Percentiles rank a stretch among this genome's conserved stretches.
Evolutionary conservation across 2,329 filamentous ascomycete genomes (phyloP).

Genomic region (Nothopassalora personata): DNA sequence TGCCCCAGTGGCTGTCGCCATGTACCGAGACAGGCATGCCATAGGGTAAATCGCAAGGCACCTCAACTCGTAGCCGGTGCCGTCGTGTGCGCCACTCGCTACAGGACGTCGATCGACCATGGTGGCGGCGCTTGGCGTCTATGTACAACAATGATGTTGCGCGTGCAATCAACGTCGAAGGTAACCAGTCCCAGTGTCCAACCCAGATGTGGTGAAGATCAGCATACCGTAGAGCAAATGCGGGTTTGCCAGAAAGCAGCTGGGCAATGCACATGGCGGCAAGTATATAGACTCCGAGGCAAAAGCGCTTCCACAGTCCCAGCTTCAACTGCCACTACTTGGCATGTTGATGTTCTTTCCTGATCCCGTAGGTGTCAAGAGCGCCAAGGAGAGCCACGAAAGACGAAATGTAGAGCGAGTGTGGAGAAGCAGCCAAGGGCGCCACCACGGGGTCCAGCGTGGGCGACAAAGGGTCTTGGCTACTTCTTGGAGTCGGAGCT

Average conservation of each 20-base stretch:
- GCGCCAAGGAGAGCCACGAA: background rate
- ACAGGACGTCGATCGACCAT: background rate
- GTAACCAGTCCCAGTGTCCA: background rate
- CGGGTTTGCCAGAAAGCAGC: background rate
- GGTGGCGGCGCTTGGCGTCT: background rate
- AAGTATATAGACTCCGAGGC: too few relatives aligned
- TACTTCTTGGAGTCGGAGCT: too few relatives aligned
- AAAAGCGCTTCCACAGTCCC: background rate
- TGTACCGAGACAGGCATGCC: background rate
- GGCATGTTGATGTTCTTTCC: background rate
- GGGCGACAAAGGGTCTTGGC: too few relatives aligned
- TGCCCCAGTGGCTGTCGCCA: background rate
- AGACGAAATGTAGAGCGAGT: too few relatives aligned
- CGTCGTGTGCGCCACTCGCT: background rate
- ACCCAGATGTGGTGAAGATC: background rate
- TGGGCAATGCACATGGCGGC: background rate
- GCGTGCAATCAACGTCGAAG: constrained; percentile 1
- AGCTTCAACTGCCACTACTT: background rate
- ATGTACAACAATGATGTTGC: background rate
- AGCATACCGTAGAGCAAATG: background rate
- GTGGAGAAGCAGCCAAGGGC: too few relatives aligned
- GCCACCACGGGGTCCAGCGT: too few relatives aligned
- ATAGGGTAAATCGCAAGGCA: background rate
- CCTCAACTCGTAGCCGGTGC: background rate
- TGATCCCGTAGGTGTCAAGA: background rate